phyloP scores from a whole-genome alignment of 2,329 filamentous ascomycete species.

The Alternaria postmessia region DNA sequence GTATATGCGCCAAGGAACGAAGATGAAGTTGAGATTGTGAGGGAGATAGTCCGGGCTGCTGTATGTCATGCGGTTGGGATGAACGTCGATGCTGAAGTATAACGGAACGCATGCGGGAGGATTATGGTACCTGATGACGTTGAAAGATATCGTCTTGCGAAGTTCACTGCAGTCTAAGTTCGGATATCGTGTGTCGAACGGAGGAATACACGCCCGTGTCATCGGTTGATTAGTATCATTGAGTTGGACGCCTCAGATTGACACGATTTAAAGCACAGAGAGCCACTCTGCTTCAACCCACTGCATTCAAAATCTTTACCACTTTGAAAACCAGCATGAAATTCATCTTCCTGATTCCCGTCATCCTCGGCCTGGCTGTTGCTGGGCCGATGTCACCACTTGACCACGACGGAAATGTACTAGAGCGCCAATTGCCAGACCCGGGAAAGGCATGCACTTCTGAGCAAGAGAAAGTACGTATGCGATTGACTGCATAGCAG shows the following conservation, averaged over 20 bases:
- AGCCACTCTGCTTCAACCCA: neutral
- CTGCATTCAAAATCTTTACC: neutral
- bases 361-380: neutral
- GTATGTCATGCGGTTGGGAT: slow-evolving; percentile 67
- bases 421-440: neutral
- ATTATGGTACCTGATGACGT: neutral
- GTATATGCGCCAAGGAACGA: slow-evolving; percentile 79
- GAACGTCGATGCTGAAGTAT: slow-evolving; percentile 17
- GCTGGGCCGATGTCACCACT: neutral
- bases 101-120: neutral
- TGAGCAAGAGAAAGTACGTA: neutral
- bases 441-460: neutral
- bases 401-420: neutral
- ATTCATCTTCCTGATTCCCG: neutral
- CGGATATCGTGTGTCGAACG: no score
- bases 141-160: neutral
- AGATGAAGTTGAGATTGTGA: slow-evolving; percentile 72
- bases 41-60: slow-evolving; percentile 75
- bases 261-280: no score
- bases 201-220: no score
- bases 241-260: no score
- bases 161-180: neutral
- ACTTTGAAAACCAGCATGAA: rapidly evolving
- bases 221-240: neutral
- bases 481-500: neutral